A percentile compares a stretch with the other conserved stretches of the same genome.
Evolutionary conservation across 495 filamentous ascomycete genomes (phyloP).

Genomic region (Penicillium bialowiezense): DNA sequence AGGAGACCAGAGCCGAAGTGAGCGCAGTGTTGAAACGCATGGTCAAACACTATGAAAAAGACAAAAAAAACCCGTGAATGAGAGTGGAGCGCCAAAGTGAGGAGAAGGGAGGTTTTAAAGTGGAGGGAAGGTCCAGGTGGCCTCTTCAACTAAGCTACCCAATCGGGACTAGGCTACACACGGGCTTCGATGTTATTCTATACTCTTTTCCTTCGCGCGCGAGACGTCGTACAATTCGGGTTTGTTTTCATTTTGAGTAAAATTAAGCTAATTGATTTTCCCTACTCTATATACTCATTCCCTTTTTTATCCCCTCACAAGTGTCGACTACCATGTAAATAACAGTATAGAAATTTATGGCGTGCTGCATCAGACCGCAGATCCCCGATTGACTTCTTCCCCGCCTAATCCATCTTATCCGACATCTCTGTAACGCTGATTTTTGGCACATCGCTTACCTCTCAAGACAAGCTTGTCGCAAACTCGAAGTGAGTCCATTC

Average conservation of each 20-base stretch:
- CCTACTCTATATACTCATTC: too few relatives aligned
- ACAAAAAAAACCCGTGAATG: slow-evolving; percentile 9
- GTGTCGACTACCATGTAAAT: too few relatives aligned
- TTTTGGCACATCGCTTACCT: too few relatives aligned
- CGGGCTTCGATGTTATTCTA: slow-evolving; percentile 21
- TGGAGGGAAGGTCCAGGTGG: slow-evolving; percentile 41
- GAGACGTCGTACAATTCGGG: too few relatives aligned
- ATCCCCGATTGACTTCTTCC: not conserved
- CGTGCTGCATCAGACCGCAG: not conserved
- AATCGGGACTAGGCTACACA: slow-evolving; percentile 35
- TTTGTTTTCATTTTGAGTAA: not conserved
- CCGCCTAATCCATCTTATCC: not conserved
- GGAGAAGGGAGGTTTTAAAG: slow-evolving; percentile 37
- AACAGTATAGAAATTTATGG: not conserved
- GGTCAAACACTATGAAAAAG: slow-evolving; percentile 28
- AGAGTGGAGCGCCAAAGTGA: slow-evolving; percentile 24
- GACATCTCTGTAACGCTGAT: too few relatives aligned
- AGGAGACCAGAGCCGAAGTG: slow-evolving; percentile 61
- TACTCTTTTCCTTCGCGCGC: not conserved
- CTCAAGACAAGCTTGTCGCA: too few relatives aligned
- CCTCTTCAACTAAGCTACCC: slow-evolving; percentile 38
- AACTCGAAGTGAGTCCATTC: too few relatives aligned
- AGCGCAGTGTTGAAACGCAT: slow-evolving; percentile 76
- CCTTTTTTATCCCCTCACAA: too few relatives aligned
- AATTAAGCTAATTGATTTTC: too few relatives aligned